A percentile compares a stretch with the other conserved stretches of the same genome.
Evolutionary conservation across 1,284 basidiomycete genomes (phyloP).

Genomic region (Ceratobasidium sp.): DNA sequence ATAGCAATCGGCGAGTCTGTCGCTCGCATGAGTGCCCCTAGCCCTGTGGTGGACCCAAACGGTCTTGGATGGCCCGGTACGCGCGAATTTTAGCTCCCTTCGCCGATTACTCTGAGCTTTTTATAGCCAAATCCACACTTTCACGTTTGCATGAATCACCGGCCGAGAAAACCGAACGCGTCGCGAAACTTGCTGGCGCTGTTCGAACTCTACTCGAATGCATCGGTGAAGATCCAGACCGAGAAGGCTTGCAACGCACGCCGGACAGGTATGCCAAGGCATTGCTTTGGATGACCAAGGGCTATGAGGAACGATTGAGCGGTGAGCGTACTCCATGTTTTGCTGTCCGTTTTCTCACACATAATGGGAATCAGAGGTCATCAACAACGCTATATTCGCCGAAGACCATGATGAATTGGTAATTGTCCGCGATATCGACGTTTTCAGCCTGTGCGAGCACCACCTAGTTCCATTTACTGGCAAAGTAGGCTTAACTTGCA

Average conservation of each 20-base stretch:
- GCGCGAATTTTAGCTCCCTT: constrained; percentile 50
- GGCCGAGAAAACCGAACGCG: constrained; percentile 77
- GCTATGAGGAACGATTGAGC: constrained; percentile 95
- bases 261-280: constrained; percentile 98
- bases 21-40: constrained; percentile 45
- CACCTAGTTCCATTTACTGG: constrained; percentile 99
- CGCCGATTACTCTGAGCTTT: background rate
- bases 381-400: constrained; percentile 98
- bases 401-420: constrained; percentile 99
- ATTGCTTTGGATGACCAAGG: constrained; percentile 98
- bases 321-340: constrained; percentile 64
- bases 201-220: constrained; percentile 96
- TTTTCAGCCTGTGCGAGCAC: constrained; percentile 98
- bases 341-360: constrained; percentile 7
- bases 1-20: constrained; percentile 36
- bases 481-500: constrained; percentile 73
- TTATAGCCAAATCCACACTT: constrained; percentile 88
- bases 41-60: constrained; percentile 82
- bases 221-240: constrained; percentile 97
- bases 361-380: constrained; percentile 78
- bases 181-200: constrained; percentile 85
- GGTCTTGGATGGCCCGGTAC: constrained; percentile 95
- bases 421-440: constrained; percentile 96
- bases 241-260: constrained; percentile 91
- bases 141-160: constrained; percentile 85